Conservation (phyloP, 768 basidiomycete species). For the Lyophyllum decastes region DNA sequence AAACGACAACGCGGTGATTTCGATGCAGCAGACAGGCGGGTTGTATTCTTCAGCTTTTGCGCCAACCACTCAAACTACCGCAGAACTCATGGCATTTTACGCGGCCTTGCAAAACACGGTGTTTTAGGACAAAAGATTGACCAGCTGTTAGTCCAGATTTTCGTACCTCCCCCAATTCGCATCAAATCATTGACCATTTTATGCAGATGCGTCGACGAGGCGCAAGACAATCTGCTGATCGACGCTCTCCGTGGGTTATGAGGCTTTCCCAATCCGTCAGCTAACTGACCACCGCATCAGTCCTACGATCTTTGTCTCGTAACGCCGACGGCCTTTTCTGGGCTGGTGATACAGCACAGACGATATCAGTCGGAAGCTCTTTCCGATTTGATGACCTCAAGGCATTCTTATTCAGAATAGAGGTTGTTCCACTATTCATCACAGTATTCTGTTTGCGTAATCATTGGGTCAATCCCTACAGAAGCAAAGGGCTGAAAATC, state of each 20-base stretch:
- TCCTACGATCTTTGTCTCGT: constrained; percentile 59
- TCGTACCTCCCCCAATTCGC: neutral
- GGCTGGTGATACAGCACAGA: constrained; percentile 82
- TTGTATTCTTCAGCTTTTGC: neutral
- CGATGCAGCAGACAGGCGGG: constrained; percentile 64
- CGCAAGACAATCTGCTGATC: constrained; percentile 70
- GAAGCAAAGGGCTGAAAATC: constrained; percentile 14
- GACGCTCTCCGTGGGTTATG: constrained; percentile 53
- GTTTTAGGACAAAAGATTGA: constrained; percentile 49
- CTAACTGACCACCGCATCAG: constrained; percentile 30
- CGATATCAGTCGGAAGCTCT: constrained; percentile 71
- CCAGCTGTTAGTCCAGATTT: constrained; percentile 44
- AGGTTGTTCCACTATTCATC: constrained; percentile 40
- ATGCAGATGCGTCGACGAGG: constrained; percentile 70
- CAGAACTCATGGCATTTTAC: constrained; percentile 55
- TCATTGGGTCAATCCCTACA: neutral
- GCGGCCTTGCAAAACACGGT: constrained; percentile 27
- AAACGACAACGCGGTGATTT: constrained; percentile 44
- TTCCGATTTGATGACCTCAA: constrained; percentile 75
- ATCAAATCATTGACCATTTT: too few relatives aligned
- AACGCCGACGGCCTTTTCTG: constrained; percentile 73
- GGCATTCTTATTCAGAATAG: constrained; percentile 62
- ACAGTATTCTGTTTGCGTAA: neutral
- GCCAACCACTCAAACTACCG: neutral
- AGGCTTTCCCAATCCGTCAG: neutral